Base-by-base conservation (phyloP, 2,329 filamentous ascomycete genomes). In the Fusarium piperis region DNA sequence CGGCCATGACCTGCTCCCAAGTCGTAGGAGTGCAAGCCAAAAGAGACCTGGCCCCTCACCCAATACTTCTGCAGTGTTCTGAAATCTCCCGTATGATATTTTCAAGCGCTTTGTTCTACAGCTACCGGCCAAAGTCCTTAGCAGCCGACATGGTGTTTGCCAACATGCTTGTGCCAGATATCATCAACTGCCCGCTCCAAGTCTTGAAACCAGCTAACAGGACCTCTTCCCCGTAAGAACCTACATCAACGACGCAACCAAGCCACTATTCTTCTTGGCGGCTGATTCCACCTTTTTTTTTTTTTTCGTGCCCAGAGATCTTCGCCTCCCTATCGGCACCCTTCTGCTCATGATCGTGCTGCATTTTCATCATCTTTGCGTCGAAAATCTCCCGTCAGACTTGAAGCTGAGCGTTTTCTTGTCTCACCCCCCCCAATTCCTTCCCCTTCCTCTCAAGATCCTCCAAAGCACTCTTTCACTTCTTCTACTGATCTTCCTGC, bases 291-390 rank as follows among this genome's bases (percentile, higher is more conserved):
- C 12, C 6, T 12, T 18, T 2, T 20, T 4, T 18, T 2, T 20
- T 4, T 4, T 6, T 15, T 44, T 16, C 20, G 0, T 46, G 1
- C 6, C n/a, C n/a, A n/a, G n/a, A n/a, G n/a, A 0, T 20, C 10
- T 46, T 7, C 5, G 23, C 10, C 44, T n/a, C 44, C 44, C 15
- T 28, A 10, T 48, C 23, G 11, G 44, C 23, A 6, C 11, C 16
- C 4, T 15, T 28, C 23, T n/a, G n/a, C n/a, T n/a, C 9, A 48
- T 5, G 10, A 12, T 13, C 23, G 23, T 5, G 10, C 10, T 48
- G 15, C 15, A 7, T n/a, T 3, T n/a, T 15, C 5, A 28, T 28
- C 3, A 48, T 48, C 8, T 7, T 28, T 15, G 44, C 44, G 9
- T 26, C 39, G 6, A 48, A 48, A 1, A 8, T n/a, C 20, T 13